A percentile compares a stretch with the other conserved stretches of the same genome.
phyloP scores from a whole-genome alignment of 306 rosid genomes.

The Mucuna pruriens region DNA sequence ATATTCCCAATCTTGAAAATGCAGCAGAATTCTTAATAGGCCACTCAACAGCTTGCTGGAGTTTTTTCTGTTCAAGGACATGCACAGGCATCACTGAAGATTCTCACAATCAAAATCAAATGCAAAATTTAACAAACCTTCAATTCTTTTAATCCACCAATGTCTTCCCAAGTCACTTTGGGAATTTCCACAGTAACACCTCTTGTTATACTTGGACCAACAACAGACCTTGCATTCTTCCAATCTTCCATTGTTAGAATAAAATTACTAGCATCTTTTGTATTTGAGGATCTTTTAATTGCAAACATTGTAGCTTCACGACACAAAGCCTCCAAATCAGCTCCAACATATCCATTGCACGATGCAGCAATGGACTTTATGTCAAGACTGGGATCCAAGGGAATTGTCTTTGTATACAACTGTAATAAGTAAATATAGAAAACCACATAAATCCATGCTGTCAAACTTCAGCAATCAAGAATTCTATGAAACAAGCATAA shows the following conservation, averaged over 20 bases:
- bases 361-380: constrained; percentile 72
- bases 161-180: constrained; percentile 89
- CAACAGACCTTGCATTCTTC: constrained; percentile 69
- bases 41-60: constrained; percentile 92
- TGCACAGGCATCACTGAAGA: constrained; percentile 18
- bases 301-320: constrained; percentile 72
- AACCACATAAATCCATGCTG: constrained; percentile 10
- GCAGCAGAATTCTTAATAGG: constrained; percentile 78
- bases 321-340: constrained; percentile 89
- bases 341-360: constrained; percentile 96
- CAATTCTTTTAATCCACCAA: constrained; percentile 83
- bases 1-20: constrained; percentile 79
- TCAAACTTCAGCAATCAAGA: constrained; percentile 25
- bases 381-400: constrained; percentile 61
- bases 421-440: constrained; percentile 43
- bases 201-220: constrained; percentile 91
- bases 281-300: constrained; percentile 55
- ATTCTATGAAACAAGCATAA: constrained; percentile 7
- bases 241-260: constrained; percentile 73
- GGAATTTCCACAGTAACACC: constrained; percentile 91
- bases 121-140: constrained; percentile 62
- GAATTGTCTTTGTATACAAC: constrained; percentile 84
- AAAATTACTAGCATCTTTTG: constrained; percentile 46
- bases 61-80: constrained; percentile 69
- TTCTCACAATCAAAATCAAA: constrained; percentile 33